Base-by-base conservation (phyloP, 164 flowering plant genomes). In the Malania oleifera region DNA sequence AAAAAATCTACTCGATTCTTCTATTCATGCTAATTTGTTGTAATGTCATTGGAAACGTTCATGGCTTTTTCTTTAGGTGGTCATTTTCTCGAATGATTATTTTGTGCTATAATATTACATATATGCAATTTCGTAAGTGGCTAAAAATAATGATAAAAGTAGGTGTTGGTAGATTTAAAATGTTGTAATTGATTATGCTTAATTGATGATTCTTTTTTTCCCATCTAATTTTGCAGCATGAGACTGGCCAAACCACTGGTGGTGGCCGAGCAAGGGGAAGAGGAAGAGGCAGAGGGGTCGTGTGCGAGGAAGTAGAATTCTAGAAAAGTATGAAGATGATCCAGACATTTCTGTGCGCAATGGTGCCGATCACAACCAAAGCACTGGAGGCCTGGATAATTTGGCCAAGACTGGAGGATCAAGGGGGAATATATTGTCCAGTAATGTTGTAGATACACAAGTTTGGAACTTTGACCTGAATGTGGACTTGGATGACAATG, bases 401-500 rank as follows among this genome's bases (percentile, higher is more conserved):
- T 54, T 20, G 15, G 31, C 28, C 17, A 52, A 28, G 28, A 14
- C 35, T 23, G 35, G 5, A 19, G 67, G 34, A 18, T 52, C 51
- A 40, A 54, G 34, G 25, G 27, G 17, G 54, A 31, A 28, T 9
- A 43, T n/a, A n/a, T n/a, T n/a, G n/a, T n/a, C n/a, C n/a, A n/a
- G n/a, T n/a, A n/a, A n/a, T n/a, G n/a, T 9, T 40, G 23, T 20
- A 11, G 44, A 19, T 43, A 44, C 44, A 35, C 8, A 50, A n/a
- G 49, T 54, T 31, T 20, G 47, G 27, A 57, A 55, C 24, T 67
- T 67, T 41, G 70, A 67, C 31, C 66, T 67, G 43, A 67, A 67
- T 52, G 41, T 67, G 18, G 66, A 61, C 28, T 40, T 56, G 53
- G 43, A 61, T 9, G 66, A 67, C 51, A 49, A 67, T 14, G 70